Base-by-base conservation (phyloP, 371 early-diverging fungal species). In the Mortierella polycephala region DNA sequence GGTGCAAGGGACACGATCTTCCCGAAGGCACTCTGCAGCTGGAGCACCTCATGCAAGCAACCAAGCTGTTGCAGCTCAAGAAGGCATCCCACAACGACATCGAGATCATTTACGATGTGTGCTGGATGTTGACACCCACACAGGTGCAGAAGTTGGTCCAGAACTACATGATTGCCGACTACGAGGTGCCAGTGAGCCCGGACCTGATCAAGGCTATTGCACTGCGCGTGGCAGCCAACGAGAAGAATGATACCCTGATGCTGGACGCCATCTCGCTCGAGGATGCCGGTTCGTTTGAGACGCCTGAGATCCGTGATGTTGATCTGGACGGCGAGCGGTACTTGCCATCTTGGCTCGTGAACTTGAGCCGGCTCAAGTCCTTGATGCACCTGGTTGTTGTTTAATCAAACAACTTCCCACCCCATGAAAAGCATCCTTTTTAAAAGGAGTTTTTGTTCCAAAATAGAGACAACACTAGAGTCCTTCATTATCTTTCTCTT, bases 101-200 rank as follows among this genome's bases (percentile, higher is more conserved):
- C 56, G 95, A 96, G 75, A 95, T 93, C 56, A 95, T 98, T 71
- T 96, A 96, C 62, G 98, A 97, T 75, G 96, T 96, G 52, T 98
- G 98, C 85, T 96, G 95, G 90, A 83, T 96, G 81, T 85, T 99
- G 68, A 96, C 95, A 62, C 93, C 96, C 4, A 91, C 95, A 3
- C 98, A 98, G 84, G 94, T 98, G 74, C 96, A 96, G 83, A 98
- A 98, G 85, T 83, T 99, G 51, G 90, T 98, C 60, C 90, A 93
- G 57, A 89, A 87, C 77, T 95, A 93, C 81, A 87, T 84, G 59
- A 89, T 90, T 51, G 88, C 91, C 10, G 93, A 94, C 74, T 94
- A 93, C 77, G 93, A 94, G 81, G 89, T 86, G 67, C 95, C 94
- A 11, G 90, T 98, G 14, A 91, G 93, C n/a, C 92, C 96, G 12